Percentiles rank a stretch among this genome's conserved stretches.
Evolutionary conservation across 768 basidiomycete genomes (phyloP).

Genomic region (Hydnomerulius pinastri): DNA sequence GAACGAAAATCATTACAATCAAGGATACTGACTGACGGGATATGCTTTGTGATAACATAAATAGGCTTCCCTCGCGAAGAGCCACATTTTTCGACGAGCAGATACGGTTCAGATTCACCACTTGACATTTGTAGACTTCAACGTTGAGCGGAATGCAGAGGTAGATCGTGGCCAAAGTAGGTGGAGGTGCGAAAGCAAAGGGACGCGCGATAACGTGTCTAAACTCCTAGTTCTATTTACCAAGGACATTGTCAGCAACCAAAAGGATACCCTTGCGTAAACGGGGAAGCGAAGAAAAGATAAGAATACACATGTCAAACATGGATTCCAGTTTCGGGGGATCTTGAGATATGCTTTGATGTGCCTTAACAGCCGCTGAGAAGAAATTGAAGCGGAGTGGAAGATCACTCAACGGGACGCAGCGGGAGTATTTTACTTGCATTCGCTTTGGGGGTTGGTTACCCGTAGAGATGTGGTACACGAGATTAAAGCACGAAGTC

Average conservation of each 20-base stretch:
- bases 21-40: slow-evolving; percentile 36
- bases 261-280: slow-evolving; percentile 27
- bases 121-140: slow-evolving; percentile 22
- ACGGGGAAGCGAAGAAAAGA: slow-evolving; percentile 26
- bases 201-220: slow-evolving; percentile 30
- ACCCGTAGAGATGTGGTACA: slow-evolving; percentile 9
- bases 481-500: slow-evolving; percentile 24
- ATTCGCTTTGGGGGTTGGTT: slow-evolving; percentile 25
- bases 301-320: slow-evolving; percentile 35
- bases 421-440: slow-evolving; percentile 20
- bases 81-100: slow-evolving; percentile 44
- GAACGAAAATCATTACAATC: slow-evolving; percentile 13
- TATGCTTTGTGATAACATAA: slow-evolving; percentile 44
- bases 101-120: slow-evolving; percentile 33
- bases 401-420: slow-evolving; percentile 7
- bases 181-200: slow-evolving; percentile 27
- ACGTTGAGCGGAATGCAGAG: slow-evolving; percentile 10
- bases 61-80: slow-evolving; percentile 43
- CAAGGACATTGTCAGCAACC: slow-evolving; percentile 26
- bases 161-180: slow-evolving; percentile 10
- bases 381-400: slow-evolving; percentile 20
- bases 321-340: slow-evolving; percentile 5
- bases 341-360: slow-evolving; percentile 23
- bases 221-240: slow-evolving; percentile 30
- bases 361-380: slow-evolving; percentile 24